Percentiles rank a stretch among this genome's conserved stretches.
Conservation (phyloP, 164 flowering plant genomes). For the Piper betle region DNA sequence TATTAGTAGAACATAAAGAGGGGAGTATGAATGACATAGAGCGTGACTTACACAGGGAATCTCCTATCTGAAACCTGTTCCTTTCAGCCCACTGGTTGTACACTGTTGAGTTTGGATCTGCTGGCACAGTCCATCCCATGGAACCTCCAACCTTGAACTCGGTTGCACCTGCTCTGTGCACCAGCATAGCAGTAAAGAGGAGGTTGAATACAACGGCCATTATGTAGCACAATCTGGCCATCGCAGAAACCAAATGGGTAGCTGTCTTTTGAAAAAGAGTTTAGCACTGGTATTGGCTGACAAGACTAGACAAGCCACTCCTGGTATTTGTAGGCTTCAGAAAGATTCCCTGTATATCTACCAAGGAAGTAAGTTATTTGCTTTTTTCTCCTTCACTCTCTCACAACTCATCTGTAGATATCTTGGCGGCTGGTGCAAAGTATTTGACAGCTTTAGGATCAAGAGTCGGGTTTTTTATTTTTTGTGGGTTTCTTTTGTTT, state of each 20-base stretch:
- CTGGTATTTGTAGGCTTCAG: slow-evolving; percentile 1
- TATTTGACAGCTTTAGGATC: slow-evolving; percentile 1
- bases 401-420: not conserved
- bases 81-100: slow-evolving; percentile 75
- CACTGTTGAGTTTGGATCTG: slow-evolving; percentile 14
- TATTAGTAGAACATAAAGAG: no score
- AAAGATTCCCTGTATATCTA: not conserved
- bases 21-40: not conserved
- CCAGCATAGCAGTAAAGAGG: slow-evolving; percentile 19
- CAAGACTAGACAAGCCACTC: not conserved
- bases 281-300: not conserved
- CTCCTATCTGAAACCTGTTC: slow-evolving; percentile 53
- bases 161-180: slow-evolving; percentile 26
- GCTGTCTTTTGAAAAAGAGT: not conserved
- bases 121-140: slow-evolving; percentile 38
- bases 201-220: slow-evolving; percentile 17
- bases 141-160: slow-evolving; percentile 53
- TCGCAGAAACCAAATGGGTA: not conserved
- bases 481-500: not conserved
- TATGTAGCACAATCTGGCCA: slow-evolving; percentile 16
- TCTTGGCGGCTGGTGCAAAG: slow-evolving; percentile 10
- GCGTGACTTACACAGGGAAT: slow-evolving; percentile 55
- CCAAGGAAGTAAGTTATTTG: not conserved
- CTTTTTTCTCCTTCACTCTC: not conserved
- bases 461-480: no score